A percentile compares a stretch with the other conserved stretches of the same genome.
Conservation (phyloP, 148 eudicot genomes). For the Rhododendron simsii region DNA sequence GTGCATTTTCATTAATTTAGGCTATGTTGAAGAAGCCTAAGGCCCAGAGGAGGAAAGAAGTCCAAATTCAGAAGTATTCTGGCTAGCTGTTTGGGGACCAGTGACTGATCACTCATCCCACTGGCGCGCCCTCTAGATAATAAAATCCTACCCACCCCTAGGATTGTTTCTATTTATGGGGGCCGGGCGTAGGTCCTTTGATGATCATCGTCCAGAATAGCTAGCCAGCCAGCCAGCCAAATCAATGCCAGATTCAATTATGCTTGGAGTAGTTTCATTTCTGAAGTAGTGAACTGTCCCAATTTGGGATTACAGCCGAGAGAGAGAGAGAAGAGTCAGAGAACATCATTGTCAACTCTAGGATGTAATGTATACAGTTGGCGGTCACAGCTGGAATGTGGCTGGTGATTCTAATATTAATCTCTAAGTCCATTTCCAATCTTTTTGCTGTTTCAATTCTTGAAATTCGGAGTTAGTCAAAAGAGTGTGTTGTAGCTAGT, state of each 20-base stretch:
- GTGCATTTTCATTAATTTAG: not conserved
- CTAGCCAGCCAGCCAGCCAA: not conserved
- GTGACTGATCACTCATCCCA: not conserved
- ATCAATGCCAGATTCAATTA: not conserved
- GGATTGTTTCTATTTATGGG: not conserved
- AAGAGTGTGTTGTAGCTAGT: not conserved
- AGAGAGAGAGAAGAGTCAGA: not conserved
- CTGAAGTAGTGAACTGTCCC: not conserved
- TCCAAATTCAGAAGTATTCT: not conserved
- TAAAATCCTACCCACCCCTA: not conserved
- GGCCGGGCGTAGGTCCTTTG: not conserved
- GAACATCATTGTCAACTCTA: not conserved
- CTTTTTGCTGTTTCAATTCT: not conserved
- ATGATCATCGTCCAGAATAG: not conserved
- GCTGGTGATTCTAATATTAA: not conserved
- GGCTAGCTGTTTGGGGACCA: not conserved
- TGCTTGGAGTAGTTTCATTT: not conserved
- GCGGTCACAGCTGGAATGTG: not conserved
- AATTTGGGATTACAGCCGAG: not conserved
- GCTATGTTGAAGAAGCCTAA: not conserved
- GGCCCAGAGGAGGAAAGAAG: not conserved
- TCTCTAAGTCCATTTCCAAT: not conserved
- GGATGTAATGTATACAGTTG: not conserved
- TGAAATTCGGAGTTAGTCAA: not conserved
- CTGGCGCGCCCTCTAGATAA: not conserved